These are phyloP conservation scores for Yamadazyma atlantica DNA, from an alignment of 1,139 yeast species.

Conservation along the genomic window DNA sequence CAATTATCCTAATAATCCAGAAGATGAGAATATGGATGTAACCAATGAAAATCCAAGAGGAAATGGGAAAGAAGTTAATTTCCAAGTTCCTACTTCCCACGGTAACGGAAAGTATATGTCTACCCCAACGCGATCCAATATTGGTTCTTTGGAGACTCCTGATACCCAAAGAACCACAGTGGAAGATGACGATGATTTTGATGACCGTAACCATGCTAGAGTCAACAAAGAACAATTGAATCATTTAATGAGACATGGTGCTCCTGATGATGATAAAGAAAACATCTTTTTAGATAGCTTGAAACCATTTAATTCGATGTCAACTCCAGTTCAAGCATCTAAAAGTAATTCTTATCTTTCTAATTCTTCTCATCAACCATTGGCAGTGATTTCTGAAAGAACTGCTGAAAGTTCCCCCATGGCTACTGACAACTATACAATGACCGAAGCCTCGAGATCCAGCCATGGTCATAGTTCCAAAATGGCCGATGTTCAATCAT, in stretches of 20 bases:
- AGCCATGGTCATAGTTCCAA: constrained; percentile 3
- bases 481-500: constrained; percentile 10
- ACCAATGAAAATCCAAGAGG: constrained; percentile 8
- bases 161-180: constrained; percentile 49
- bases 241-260: constrained; percentile 17
- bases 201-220: constrained; percentile 23
- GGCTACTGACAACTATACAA: constrained; percentile 6
- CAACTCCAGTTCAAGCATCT: constrained; percentile 31
- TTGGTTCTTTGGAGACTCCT: constrained; percentile 37
- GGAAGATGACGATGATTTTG: constrained; percentile 42
- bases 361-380: constrained; percentile 24
- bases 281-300: constrained; percentile 37
- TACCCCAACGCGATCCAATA: constrained; percentile 39
- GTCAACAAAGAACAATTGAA: constrained; percentile 36
- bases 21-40: constrained; percentile 3
- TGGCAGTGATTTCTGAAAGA: constrained; percentile 41
- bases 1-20: no score
- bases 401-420: constrained; percentile 34
- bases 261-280: constrained; percentile 41
- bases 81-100: constrained; percentile 3
- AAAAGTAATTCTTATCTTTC: constrained; percentile 13
- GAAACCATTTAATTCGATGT: constrained; percentile 25
- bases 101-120: constrained; percentile 20
- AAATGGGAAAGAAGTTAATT: not conserved
- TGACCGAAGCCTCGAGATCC: constrained; percentile 1